Evolutionary conservation across 2,329 filamentous ascomycete species (phyloP).

Genomic region (Penicillium oxalicum): DNA sequence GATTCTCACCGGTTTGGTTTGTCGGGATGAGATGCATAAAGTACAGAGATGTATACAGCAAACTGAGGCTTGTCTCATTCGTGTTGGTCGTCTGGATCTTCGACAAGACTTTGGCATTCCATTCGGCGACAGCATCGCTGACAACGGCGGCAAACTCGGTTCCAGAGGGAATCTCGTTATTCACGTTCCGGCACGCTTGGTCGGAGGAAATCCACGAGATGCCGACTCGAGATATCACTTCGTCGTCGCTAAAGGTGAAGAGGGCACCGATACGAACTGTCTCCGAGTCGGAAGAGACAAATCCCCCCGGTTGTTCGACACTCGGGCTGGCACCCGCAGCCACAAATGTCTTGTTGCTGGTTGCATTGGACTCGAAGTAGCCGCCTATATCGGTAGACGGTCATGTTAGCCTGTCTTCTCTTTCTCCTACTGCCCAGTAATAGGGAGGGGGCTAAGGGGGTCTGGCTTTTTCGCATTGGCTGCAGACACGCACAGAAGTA

Average conservation of each 20-base stretch:
- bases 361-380: constrained; percentile 45
- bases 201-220: constrained; percentile 61
- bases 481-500: constrained; percentile 23
- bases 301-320: constrained; percentile 22
- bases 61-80: constrained; percentile 50
- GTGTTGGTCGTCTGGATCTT: constrained; percentile 58
- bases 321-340: constrained; percentile 25
- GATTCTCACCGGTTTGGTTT: constrained; percentile 66
- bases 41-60: constrained; percentile 64
- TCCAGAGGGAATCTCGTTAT: constrained; percentile 50
- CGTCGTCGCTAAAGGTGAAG: constrained; percentile 48
- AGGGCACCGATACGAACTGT: constrained; percentile 40
- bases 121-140: constrained; percentile 45
- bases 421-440: neutral
- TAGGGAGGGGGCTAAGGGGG: too few species aligned
- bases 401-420: neutral
- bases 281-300: constrained; percentile 39
- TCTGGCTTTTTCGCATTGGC: neutral
- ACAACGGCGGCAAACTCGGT: constrained; percentile 44
- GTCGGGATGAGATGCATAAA: constrained; percentile 65
- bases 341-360: constrained; percentile 25
- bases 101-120: constrained; percentile 58
- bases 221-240: constrained; percentile 55
- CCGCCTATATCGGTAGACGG: constrained; percentile 45
- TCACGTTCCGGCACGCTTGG: constrained; percentile 55